phyloP scores from a whole-genome alignment of 73 alveolate species.

The Blepharisma japonicum region DNA sequence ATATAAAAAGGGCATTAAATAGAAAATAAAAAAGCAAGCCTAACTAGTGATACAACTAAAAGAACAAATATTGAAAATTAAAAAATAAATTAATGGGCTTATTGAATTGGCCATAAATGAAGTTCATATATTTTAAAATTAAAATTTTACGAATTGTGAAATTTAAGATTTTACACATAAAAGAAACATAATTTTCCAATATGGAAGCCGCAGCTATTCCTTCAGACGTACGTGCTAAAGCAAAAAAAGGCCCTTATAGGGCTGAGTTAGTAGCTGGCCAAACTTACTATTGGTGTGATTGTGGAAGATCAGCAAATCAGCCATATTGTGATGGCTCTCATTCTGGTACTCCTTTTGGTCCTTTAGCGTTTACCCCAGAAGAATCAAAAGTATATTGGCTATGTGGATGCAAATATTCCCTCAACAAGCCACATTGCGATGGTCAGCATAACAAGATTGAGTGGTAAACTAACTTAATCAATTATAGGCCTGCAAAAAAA shows the following conservation, averaged over 20 bases:
- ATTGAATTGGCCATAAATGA: no score
- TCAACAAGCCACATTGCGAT: slow-evolving; percentile 30
- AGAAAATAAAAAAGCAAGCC: no score
- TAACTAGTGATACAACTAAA: no score
- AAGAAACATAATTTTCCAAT: no score
- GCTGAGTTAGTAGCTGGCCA: slow-evolving; percentile 34
- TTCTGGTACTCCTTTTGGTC: slow-evolving; percentile 29
- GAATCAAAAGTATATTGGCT: slow-evolving; percentile 13
- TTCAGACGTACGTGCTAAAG: neutral
- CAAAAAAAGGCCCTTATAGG: slow-evolving; percentile 27
- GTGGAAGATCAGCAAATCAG: slow-evolving; percentile 33
- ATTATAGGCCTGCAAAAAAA: no score
- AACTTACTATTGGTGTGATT: slow-evolving; percentile 32
- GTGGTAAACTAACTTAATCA: slow-evolving; percentile 17
- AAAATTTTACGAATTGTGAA: no score
- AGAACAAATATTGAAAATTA: no score
- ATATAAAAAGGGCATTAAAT: no score
- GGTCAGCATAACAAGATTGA: slow-evolving; percentile 23
- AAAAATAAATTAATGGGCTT: no score
- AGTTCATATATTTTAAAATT: no score
- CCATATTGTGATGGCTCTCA: slow-evolving; percentile 43
- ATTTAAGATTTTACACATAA: no score
- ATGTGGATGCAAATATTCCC: slow-evolving; percentile 34
- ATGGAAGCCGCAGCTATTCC: neutral
- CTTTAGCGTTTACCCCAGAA: slow-evolving; percentile 18